phyloP scores from a whole-genome alignment of 495 filamentous ascomycete genomes.

The Xylaria telfairii region DNA sequence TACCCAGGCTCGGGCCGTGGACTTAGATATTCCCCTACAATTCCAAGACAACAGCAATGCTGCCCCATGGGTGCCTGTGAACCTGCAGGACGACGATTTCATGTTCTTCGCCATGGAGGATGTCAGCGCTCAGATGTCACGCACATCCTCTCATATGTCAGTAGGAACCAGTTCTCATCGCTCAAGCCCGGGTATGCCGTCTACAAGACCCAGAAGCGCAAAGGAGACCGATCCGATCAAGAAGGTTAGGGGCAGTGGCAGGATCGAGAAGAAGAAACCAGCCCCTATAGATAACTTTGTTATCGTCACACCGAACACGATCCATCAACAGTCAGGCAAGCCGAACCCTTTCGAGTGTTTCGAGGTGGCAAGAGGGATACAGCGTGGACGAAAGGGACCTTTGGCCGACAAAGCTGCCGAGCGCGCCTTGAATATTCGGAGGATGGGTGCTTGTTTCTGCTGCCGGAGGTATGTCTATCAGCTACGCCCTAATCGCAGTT shows the following conservation, averaged over 20 bases:
- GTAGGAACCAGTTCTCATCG: conserved; percentile 31
- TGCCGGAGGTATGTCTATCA: conserved; percentile 45
- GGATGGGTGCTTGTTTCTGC: conserved; percentile 56
- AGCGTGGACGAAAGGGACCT: conserved; percentile 55
- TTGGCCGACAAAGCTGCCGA: conserved; percentile 54
- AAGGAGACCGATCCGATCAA: conserved; percentile 37
- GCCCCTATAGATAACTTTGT: conserved; percentile 49
- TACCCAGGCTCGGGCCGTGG: conserved; percentile 28
- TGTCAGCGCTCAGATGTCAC: conserved; percentile 35
- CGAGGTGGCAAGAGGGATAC: conserved; percentile 50
- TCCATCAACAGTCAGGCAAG: conserved; percentile 48
- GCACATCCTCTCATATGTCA: conserved; percentile 40
- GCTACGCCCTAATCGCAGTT: conserved; percentile 6
- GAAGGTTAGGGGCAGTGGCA: conserved; percentile 40
- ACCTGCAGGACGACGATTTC: conserved; percentile 39
- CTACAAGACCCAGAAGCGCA: conserved; percentile 38
- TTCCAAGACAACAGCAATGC: conserved; percentile 40
- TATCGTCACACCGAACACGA: conserved; percentile 53
- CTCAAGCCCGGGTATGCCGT: conserved; percentile 42
- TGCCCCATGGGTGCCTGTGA: conserved; percentile 48
- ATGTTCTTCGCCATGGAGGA: conserved; percentile 47
- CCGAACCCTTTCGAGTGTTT: conserved; percentile 56
- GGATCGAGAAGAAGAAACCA: conserved; percentile 45
- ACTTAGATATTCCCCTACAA: conserved; percentile 42
- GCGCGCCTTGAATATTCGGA: conserved; percentile 52